These are phyloP conservation scores for Serendipita sp. DNA, from an alignment of 1,284 basidiomycete genomes.

Conservation along the genomic window DNA sequence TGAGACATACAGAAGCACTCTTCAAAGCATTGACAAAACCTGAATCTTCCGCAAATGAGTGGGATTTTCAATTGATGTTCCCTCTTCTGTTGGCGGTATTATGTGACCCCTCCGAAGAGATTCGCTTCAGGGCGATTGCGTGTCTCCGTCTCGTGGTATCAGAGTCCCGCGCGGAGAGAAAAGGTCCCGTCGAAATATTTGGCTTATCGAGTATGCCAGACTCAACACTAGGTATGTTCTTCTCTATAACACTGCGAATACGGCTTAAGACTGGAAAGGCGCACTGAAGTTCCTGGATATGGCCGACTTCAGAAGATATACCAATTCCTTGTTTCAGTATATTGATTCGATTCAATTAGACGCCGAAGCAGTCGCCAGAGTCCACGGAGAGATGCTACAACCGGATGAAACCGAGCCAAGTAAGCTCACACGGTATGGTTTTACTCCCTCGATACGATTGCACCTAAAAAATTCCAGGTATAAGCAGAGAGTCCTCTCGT, in stretches of 20 bases:
- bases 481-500: slow-evolving; percentile 65
- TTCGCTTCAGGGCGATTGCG: slow-evolving; percentile 51
- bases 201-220: slow-evolving; percentile 23
- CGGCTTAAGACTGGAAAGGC: slow-evolving; percentile 25
- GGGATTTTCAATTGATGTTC: slow-evolving; percentile 75
- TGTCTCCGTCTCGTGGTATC: slow-evolving; percentile 40
- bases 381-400: slow-evolving; percentile 50
- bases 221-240: background rate
- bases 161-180: slow-evolving; percentile 24
- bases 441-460: background rate
- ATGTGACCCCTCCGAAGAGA: slow-evolving; percentile 32
- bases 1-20: slow-evolving; percentile 57
- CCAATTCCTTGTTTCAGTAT: slow-evolving; percentile 38
- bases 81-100: slow-evolving; percentile 64
- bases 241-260: background rate
- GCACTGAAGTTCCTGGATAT: slow-evolving; percentile 68
- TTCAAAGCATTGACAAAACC: slow-evolving; percentile 31
- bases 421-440: slow-evolving; percentile 43
- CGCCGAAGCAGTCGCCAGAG: slow-evolving; percentile 39
- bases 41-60: slow-evolving; percentile 20
- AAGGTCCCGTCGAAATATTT: slow-evolving; percentile 48
- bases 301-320: slow-evolving; percentile 54
- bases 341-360: slow-evolving; percentile 60
- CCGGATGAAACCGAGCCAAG: slow-evolving; percentile 38
- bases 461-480: slow-evolving; percentile 33